Percentiles rank a stretch among this genome's conserved stretches.
phyloP scores from a whole-genome alignment of 495 filamentous ascomycete species.

The Neurospora discreta region DNA sequence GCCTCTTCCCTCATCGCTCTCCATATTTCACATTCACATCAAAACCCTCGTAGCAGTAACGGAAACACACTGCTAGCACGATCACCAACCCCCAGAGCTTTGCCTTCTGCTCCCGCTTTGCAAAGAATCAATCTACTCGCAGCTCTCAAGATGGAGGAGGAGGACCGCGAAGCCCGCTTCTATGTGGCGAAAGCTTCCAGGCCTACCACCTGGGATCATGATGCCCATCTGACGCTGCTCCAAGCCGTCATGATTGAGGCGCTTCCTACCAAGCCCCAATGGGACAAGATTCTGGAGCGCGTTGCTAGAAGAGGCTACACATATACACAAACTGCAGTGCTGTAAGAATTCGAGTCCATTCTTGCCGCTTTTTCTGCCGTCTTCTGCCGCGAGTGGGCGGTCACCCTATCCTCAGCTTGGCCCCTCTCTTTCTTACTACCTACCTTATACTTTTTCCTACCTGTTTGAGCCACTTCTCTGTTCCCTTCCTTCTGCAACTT shows the following conservation, averaged over 20 bases:
- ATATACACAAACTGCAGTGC: slow-evolving; percentile 18
- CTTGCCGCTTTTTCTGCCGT: not conserved
- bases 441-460: not conserved
- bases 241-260: slow-evolving; percentile 16
- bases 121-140: not conserved
- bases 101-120: not conserved
- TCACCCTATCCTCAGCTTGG: not conserved
- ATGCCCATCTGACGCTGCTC: slow-evolving; percentile 22
- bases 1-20: not conserved
- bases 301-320: slow-evolving; percentile 15
- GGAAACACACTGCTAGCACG: not conserved
- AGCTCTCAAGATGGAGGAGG: not conserved
- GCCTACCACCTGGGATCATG: slow-evolving; percentile 22
- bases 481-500: not conserved
- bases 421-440: not conserved
- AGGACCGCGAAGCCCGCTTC: not conserved
- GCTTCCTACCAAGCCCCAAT: slow-evolving; percentile 8
- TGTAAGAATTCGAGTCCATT: slow-evolving; percentile 11
- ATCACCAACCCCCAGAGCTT: not conserved
- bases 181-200: slow-evolving; percentile 9
- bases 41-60: not conserved
- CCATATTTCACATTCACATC: not conserved
- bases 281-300: slow-evolving; percentile 11
- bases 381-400: not conserved
- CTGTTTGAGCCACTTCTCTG: not conserved